A percentile compares a stretch with the other conserved stretches of the same genome.
These are phyloP conservation scores for Selenicereus undatus DNA, from an alignment of 148 eudicot species.

Conservation along the genomic window DNA sequence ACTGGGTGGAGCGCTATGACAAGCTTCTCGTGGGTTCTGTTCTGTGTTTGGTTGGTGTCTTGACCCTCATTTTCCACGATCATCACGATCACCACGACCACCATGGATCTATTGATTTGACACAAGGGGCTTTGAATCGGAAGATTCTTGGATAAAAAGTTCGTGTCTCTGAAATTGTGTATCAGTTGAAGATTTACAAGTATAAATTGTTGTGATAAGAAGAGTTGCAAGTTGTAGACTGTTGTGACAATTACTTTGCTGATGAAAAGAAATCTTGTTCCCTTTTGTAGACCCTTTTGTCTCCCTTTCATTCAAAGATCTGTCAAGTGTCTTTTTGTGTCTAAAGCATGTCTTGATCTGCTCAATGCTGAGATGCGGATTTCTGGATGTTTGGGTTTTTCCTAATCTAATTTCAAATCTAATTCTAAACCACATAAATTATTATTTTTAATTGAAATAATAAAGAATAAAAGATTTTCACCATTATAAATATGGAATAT, in stretches of 20 bases:
- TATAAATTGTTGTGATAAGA: conserved; percentile 12
- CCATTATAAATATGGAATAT: no score
- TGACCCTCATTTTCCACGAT: conserved; percentile 79
- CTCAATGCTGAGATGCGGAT: neutral
- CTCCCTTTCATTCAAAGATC: neutral
- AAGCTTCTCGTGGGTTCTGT: conserved; percentile 97
- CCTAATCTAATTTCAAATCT: no score
- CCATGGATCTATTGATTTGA: conserved; percentile 26
- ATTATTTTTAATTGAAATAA: no score
- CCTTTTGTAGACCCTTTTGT: no score
- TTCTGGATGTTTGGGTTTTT: no score
- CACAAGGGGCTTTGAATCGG: conserved; percentile 47
- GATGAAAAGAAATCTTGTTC: neutral
- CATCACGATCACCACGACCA: conserved; percentile 51
- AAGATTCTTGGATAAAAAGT: conserved; percentile 48
- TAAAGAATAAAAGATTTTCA: no score
- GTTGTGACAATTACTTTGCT: neutral
- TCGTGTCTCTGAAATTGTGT: conserved; percentile 18
- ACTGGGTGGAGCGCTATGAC: conserved; percentile 97
- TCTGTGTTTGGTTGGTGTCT: conserved; percentile 78
- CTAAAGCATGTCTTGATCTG: neutral
- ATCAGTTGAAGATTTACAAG: neutral
- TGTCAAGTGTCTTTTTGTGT: neutral
- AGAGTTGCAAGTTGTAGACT: conserved; percentile 9
- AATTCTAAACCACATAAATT: no score